Percentiles rank a stretch among this genome's conserved stretches.
These are phyloP conservation scores for Canavalia gladiata DNA, from an alignment of 306 rosid genomes.

Conservation along the genomic window DNA sequence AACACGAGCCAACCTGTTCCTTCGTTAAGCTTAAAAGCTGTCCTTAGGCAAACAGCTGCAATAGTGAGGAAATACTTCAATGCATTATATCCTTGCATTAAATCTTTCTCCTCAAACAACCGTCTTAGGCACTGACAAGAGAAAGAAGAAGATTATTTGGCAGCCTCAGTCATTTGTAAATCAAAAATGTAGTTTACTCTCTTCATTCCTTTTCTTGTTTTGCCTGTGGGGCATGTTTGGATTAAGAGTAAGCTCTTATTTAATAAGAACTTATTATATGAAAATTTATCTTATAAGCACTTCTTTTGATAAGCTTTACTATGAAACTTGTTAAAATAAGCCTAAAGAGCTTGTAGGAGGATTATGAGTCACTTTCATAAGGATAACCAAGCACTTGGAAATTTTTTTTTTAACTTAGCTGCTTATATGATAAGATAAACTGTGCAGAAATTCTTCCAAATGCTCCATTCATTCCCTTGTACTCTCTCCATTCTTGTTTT, in stretches of 20 bases:
- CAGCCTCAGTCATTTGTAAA: not conserved
- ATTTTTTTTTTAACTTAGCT: not conserved
- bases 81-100: slow-evolving; percentile 70
- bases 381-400: not conserved
- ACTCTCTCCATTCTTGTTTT: not conserved
- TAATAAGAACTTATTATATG: not conserved
- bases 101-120: slow-evolving; percentile 68
- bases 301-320: not conserved
- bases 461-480: not conserved
- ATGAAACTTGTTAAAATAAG: not conserved
- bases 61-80: slow-evolving; percentile 69
- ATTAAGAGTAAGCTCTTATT: not conserved
- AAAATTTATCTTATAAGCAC: not conserved
- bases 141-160: not conserved
- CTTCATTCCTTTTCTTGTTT: not conserved
- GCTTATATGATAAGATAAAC: not conserved
- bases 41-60: slow-evolving; percentile 68
- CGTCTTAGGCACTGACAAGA: slow-evolving; percentile 59
- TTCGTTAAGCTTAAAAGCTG: slow-evolving; percentile 50
- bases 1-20: slow-evolving; percentile 54
- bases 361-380: not conserved
- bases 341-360: not conserved
- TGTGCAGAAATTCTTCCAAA: not conserved
- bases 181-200: not conserved
- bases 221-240: too few relatives aligned